Conservation (phyloP, 176 grass and related monocot species). For the Bolboschoenus planiculmis region DNA sequence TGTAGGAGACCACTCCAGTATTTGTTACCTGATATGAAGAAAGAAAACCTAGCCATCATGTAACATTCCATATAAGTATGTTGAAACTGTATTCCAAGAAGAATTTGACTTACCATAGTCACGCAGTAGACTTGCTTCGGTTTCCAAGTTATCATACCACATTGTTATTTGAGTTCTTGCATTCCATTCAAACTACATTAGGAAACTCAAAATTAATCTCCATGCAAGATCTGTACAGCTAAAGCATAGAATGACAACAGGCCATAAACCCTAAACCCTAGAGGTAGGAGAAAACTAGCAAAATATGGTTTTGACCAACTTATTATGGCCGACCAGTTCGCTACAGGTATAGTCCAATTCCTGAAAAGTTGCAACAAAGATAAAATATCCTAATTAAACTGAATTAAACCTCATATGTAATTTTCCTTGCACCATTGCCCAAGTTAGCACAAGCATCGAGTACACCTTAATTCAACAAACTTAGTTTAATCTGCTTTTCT, state of each 20-base stretch:
- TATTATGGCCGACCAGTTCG: too few species aligned
- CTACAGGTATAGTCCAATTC: too few species aligned
- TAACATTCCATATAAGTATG: too few species aligned
- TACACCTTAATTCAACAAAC: too few species aligned
- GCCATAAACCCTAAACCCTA: too few species aligned
- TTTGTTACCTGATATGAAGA: constrained; percentile 55
- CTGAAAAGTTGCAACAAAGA: neutral
- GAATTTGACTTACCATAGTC: constrained; percentile 48
- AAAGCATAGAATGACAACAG: neutral
- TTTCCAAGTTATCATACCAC: constrained; percentile 82
- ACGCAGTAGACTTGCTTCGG: constrained; percentile 64
- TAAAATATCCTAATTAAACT: neutral
- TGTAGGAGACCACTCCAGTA: constrained; percentile 75
- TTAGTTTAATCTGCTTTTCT: too few species aligned
- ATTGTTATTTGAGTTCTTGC: constrained; percentile 85
- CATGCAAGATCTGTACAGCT: neutral
- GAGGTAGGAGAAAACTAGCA: too few species aligned
- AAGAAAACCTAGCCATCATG: too few species aligned
- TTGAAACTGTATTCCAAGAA: neutral
- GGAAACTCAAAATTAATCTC: neutral
- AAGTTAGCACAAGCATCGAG: too few species aligned
- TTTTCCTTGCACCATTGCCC: too few species aligned
- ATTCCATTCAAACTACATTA: constrained; percentile 92
- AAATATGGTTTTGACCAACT: too few species aligned
- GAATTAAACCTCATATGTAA: neutral